Percentiles rank a stretch among this genome's conserved stretches.
phyloP scores from a whole-genome alignment of 352 stramenopile genomes.

The Globisporangium alternatum region DNA sequence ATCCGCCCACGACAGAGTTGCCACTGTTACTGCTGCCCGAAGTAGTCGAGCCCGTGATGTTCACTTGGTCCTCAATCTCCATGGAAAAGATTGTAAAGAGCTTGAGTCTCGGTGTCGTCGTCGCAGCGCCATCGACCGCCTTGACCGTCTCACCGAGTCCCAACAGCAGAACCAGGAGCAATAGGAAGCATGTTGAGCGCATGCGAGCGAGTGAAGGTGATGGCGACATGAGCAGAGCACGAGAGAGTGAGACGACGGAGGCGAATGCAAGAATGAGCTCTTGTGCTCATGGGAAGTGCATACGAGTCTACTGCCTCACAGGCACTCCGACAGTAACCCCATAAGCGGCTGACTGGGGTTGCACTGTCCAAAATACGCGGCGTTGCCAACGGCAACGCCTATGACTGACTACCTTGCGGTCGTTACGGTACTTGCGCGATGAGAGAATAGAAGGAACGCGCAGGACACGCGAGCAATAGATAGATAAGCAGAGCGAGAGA shows the following conservation, averaged over 20 bases:
- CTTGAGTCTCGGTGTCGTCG: conserved; percentile 2
- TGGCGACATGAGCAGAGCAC: background rate
- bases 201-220: background rate
- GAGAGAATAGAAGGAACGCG: background rate
- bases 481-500: too few species aligned
- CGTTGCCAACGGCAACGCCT: background rate
- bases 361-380: background rate
- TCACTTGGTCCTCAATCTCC: background rate
- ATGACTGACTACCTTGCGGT: too few species aligned
- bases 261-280: background rate
- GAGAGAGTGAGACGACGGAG: background rate
- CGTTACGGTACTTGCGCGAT: too few species aligned
- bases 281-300: background rate
- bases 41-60: background rate
- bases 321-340: too few species aligned
- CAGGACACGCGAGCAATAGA: background rate
- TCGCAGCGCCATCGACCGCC: background rate
- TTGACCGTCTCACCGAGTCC: background rate
- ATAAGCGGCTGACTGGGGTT: too few species aligned
- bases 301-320: background rate
- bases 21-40: background rate
- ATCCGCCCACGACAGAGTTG: background rate
- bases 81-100: conserved; percentile 9
- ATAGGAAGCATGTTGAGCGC: background rate
- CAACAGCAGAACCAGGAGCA: background rate